Percentiles rank a stretch among this genome's conserved stretches.
These are phyloP conservation scores for Pulveroboletus sp. DNA, from an alignment of 768 basidiomycete species.

Conservation along the genomic window DNA sequence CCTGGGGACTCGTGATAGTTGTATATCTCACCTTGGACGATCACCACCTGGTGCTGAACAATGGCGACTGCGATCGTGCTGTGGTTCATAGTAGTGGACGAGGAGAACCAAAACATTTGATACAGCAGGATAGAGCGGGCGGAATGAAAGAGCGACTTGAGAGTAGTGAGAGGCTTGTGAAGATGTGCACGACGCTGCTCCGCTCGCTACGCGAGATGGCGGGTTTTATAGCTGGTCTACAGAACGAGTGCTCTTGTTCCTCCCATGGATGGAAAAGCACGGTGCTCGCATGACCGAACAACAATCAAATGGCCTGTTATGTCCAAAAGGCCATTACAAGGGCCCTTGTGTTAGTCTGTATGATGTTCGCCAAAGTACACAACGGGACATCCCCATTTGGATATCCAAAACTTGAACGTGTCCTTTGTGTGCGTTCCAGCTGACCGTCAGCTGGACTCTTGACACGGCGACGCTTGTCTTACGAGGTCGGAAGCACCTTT, in stretches of 20 bases:
- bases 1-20: background rate
- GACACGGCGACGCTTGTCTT: background rate
- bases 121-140: background rate
- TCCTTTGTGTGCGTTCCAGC: too few species aligned
- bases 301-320: conserved; percentile 16
- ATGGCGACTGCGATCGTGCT: conserved; percentile 65
- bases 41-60: conserved; percentile 61
- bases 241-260: conserved; percentile 16
- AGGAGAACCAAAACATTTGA: too few species aligned
- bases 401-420: background rate
- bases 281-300: background rate
- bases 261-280: background rate
- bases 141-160: conserved; percentile 1
- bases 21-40: conserved; percentile 54
- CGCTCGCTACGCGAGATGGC: background rate
- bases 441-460: too few species aligned
- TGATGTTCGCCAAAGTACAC: background rate
- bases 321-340: conserved; percentile 6
- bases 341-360: background rate
- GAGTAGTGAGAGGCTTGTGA: background rate
- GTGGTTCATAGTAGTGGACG: conserved; percentile 36
- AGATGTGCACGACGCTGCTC: background rate
- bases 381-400: conserved; percentile 1
- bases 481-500: background rate
- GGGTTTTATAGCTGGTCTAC: conserved; percentile 19